Percentiles rank a stretch among this genome's conserved stretches.
These are phyloP conservation scores for Austroboletus novae-zelandiae DNA, from an alignment of 1,284 basidiomycete genomes.

Conservation along the genomic window DNA sequence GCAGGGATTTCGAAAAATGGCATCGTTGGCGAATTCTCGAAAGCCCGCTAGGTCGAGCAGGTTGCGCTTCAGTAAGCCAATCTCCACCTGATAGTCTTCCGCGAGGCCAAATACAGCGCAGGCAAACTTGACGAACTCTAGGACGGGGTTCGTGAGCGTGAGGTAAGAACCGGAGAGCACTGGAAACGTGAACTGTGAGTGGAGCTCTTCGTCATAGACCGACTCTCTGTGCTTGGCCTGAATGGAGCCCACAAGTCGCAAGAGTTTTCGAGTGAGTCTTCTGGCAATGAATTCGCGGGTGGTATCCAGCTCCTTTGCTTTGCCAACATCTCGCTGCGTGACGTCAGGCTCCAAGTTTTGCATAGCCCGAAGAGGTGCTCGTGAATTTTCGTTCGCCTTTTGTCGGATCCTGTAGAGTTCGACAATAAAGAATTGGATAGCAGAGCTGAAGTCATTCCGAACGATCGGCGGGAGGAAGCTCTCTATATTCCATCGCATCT, in stretches of 20 bases:
- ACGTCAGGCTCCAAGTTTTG: constrained; percentile 65
- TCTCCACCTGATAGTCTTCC: constrained; percentile 79
- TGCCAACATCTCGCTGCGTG: constrained; percentile 65
- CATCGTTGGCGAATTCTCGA: constrained; percentile 84
- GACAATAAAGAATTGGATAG: constrained; percentile 83
- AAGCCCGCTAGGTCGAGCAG: constrained; percentile 87
- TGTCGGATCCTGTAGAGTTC: constrained; percentile 83
- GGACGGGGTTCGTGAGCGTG: constrained; percentile 69
- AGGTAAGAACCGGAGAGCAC: constrained; percentile 85
- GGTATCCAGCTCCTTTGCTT: constrained; percentile 67
- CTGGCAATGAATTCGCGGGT: constrained; percentile 77
- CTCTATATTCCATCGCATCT: constrained; percentile 96
- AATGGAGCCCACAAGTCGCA: constrained; percentile 70
- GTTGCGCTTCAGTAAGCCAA: constrained; percentile 87
- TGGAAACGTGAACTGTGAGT: constrained; percentile 76
- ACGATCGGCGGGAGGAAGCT: constrained; percentile 86
- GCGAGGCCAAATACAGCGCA: constrained; percentile 83
- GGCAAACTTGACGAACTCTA: constrained; percentile 90
- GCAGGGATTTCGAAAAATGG: constrained; percentile 89
- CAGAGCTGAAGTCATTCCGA: constrained; percentile 75
- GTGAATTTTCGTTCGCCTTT: constrained; percentile 52
- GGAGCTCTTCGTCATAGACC: constrained; percentile 54
- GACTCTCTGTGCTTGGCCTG: constrained; percentile 66
- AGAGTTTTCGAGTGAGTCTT: constrained; percentile 78
- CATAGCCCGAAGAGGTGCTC: constrained; percentile 76